A percentile compares a stretch with the other conserved stretches of the same genome.
phyloP scores from a whole-genome alignment of 2,329 filamentous ascomycete species.

The Decorospora gaudefroyi region DNA sequence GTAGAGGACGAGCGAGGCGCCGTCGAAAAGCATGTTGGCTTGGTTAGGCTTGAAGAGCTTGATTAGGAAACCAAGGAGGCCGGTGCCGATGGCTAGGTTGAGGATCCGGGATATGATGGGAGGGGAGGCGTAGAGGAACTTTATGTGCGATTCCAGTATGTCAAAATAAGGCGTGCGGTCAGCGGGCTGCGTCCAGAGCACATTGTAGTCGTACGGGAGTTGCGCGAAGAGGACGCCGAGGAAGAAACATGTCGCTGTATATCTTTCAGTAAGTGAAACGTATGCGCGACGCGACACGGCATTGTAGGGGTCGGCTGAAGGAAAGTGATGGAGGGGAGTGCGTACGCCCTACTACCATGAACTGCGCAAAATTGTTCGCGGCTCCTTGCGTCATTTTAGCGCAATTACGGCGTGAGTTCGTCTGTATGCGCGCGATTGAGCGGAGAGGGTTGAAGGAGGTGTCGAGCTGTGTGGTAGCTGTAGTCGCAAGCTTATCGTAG shows the following conservation, averaged over 20 bases:
- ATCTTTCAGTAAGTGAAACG: conserved; percentile 16
- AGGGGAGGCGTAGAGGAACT: conserved; percentile 87
- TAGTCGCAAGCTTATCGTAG: conserved; percentile 34
- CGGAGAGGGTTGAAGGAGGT: conserved; percentile 10
- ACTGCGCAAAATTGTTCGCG: conserved; percentile 79
- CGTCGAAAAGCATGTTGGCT: conserved; percentile 93
- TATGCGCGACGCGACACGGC: conserved; percentile 2
- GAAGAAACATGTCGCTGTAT: conserved; percentile 81
- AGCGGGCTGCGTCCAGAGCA: conserved; percentile 75
- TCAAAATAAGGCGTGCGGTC: conserved; percentile 72
- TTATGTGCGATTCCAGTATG: conserved; percentile 86
- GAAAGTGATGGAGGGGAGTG: conserved; percentile 33
- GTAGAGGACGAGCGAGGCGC: conserved; percentile 71
- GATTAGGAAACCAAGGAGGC: conserved; percentile 83
- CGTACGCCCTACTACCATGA: conserved; percentile 94
- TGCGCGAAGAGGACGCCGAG: conserved; percentile 95
- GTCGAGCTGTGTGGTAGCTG: conserved; percentile 22
- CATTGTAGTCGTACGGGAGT: conserved; percentile 93
- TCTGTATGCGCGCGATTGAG: conserved; percentile 12
- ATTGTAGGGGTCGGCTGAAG: conserved; percentile 8
- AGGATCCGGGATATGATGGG: conserved; percentile 91
- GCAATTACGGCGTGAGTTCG: conserved; percentile 3
- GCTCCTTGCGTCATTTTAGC: conserved; percentile 31
- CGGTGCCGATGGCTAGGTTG: conserved; percentile 88
- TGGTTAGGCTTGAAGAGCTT: conserved; percentile 95